These are phyloP conservation scores for Ochetophila trinervis DNA, from an alignment of 306 rosid genomes.

Conservation along the genomic window DNA sequence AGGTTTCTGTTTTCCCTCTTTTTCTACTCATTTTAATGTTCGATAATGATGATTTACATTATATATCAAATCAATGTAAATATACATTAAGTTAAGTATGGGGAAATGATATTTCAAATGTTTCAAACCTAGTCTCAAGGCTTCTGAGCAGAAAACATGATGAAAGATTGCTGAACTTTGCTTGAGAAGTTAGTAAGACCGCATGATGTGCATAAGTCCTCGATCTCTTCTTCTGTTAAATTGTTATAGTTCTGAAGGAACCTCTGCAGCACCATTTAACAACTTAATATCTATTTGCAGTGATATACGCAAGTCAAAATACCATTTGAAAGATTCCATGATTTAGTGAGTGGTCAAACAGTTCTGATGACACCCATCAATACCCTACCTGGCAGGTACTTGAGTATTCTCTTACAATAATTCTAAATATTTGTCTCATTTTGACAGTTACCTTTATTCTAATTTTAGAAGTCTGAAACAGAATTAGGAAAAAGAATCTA, in stretches of 20 bases:
- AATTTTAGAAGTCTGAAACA: neutral
- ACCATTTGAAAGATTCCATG: neutral
- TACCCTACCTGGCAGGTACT: neutral
- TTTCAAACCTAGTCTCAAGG: slow-evolving; percentile 40
- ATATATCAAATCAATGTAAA: slow-evolving; percentile 18
- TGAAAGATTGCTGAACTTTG: slow-evolving; percentile 64
- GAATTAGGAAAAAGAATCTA: neutral
- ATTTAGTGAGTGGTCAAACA: slow-evolving; percentile 2
- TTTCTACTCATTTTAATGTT: slow-evolving; percentile 14
- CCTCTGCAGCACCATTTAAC: slow-evolving; percentile 38
- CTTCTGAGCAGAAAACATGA: slow-evolving; percentile 78
- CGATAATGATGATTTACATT: slow-evolving; percentile 19
- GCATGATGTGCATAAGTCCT: slow-evolving; percentile 67
- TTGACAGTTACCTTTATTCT: neutral
- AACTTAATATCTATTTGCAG: slow-evolving; percentile 7
- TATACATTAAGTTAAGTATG: slow-evolving; percentile 13
- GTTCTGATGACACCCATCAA: neutral
- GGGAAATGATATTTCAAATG: slow-evolving; percentile 28
- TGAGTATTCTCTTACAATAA: neutral
- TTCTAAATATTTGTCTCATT: neutral
- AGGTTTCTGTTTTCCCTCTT: slow-evolving; percentile 10
- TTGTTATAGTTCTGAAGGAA: slow-evolving; percentile 36
- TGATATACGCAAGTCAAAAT: slow-evolving; percentile 13
- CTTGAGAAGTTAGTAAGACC: slow-evolving; percentile 76
- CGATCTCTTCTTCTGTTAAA: slow-evolving; percentile 61